Evolutionary conservation across 1,139 yeast species (phyloP).

Genomic region (Wickerhamomyces sp.): DNA sequence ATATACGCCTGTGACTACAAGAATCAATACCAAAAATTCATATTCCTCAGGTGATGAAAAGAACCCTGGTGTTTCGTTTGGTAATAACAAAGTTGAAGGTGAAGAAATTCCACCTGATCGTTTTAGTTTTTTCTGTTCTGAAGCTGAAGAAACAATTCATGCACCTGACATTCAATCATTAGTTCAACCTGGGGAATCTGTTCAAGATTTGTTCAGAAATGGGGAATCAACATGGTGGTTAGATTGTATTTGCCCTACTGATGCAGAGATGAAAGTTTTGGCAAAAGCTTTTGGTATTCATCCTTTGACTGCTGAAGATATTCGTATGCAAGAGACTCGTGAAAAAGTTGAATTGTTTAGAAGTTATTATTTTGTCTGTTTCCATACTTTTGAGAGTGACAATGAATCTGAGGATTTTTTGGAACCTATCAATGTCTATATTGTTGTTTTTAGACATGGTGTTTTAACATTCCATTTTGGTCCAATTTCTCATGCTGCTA

Average conservation of each 20-base stretch:
- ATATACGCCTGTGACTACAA: slow-evolving; percentile 44
- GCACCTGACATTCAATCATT: slow-evolving; percentile 81
- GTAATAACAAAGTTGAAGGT: slow-evolving; percentile 33
- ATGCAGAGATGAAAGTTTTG: slow-evolving; percentile 59
- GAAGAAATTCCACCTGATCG: slow-evolving; percentile 55
- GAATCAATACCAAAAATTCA: slow-evolving; percentile 1
- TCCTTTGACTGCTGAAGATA: slow-evolving; percentile 83
- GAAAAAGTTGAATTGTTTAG: slow-evolving; percentile 78
- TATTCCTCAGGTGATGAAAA: slow-evolving; percentile 10
- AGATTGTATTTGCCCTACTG: slow-evolving; percentile 67
- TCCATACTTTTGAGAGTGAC: slow-evolving; percentile 77
- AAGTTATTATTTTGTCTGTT: slow-evolving; percentile 73
- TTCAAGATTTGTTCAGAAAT: slow-evolving; percentile 55
- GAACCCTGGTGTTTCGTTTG: slow-evolving; percentile 30
- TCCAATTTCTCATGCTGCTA: slow-evolving; percentile 77
- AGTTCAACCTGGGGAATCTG: slow-evolving; percentile 58
- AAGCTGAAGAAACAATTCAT: slow-evolving; percentile 81
- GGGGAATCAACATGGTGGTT: slow-evolving; percentile 64
- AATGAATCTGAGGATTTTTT: slow-evolving; percentile 73
- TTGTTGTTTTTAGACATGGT: slow-evolving; percentile 83
- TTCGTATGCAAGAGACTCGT: slow-evolving; percentile 79
- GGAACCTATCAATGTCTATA: slow-evolving; percentile 83
- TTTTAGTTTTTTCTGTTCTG: slow-evolving; percentile 78
- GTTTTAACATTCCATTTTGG: slow-evolving; percentile 81
- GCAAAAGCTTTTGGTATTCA: slow-evolving; percentile 77